These are phyloP conservation scores for Grammothele lineata DNA, from an alignment of 768 basidiomycete genomes.

Conservation along the genomic window DNA sequence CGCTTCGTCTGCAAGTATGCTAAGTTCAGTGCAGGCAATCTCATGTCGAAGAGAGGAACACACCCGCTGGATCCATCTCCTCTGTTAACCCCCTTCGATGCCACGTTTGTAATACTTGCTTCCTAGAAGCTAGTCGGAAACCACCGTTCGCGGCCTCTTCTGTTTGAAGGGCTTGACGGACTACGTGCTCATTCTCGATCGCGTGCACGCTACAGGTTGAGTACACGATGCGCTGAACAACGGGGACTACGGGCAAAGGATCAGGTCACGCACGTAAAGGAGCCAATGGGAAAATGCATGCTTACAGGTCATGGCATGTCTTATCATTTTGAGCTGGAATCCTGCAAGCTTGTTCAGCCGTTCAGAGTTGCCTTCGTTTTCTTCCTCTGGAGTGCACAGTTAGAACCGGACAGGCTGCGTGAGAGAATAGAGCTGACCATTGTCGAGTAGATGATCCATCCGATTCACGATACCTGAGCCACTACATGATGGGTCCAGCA, in stretches of 20 bases:
- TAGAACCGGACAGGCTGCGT: no score
- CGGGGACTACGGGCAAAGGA: constrained; percentile 52
- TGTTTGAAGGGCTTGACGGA: constrained; percentile 65
- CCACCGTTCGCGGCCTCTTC: constrained; percentile 56
- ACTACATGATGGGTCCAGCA: constrained; percentile 95
- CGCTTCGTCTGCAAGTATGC: constrained; percentile 43
- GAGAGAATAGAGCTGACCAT: constrained; percentile 39
- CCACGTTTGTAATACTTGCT: constrained; percentile 79
- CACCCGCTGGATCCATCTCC: constrained; percentile 46
- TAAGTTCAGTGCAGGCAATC: background rate
- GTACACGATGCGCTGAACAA: constrained; percentile 80
- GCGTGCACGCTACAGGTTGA: constrained; percentile 96
- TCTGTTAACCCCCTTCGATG: constrained; percentile 69
- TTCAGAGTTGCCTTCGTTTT: constrained; percentile 55
- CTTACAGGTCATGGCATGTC: constrained; percentile 93
- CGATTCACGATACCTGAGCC: constrained; percentile 92
- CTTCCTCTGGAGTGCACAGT: constrained; percentile 39
- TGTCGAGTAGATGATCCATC: constrained; percentile 76
- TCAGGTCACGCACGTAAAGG: no score
- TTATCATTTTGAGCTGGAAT: constrained; percentile 89
- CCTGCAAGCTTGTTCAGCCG: constrained; percentile 79
- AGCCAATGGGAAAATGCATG: no score
- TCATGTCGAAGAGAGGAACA: background rate
- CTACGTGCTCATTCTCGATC: constrained; percentile 91
- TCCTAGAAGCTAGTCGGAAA: constrained; percentile 66